Conservation (phyloP, 1,284 basidiomycete genomes). For the Papiliotrema nemorosa region DNA sequence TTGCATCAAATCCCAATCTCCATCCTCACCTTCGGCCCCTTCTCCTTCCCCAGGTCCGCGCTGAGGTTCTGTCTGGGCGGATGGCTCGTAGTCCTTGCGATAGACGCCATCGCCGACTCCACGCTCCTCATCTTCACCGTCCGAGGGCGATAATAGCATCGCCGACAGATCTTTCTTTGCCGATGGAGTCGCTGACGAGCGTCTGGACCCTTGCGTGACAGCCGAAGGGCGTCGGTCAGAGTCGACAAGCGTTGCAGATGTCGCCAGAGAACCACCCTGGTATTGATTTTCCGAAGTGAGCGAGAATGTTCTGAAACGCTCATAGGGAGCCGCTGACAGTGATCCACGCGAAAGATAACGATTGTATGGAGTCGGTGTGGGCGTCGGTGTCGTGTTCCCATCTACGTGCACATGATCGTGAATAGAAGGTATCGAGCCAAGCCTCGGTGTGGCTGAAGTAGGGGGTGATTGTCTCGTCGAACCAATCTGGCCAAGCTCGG, state of each 20-base stretch:
- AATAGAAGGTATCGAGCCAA: too few species aligned
- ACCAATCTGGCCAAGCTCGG: background rate
- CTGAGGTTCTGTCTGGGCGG: background rate
- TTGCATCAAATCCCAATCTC: constrained; percentile 38
- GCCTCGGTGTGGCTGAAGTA: too few species aligned
- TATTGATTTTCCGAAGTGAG: background rate
- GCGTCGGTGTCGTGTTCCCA: background rate
- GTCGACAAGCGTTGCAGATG: background rate
- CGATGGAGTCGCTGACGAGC: background rate
- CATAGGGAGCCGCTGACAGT: background rate
- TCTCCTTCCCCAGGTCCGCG: too few species aligned
- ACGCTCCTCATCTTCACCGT: background rate
- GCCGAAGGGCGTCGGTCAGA: background rate
- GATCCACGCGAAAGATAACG: background rate
- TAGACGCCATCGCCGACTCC: background rate
- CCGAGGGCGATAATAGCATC: too few species aligned
- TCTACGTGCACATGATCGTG: too few species aligned
- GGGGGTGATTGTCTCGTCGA: background rate
- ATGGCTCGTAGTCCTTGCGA: background rate
- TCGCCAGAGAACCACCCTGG: background rate
- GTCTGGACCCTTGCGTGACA: background rate
- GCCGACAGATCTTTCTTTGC: background rate
- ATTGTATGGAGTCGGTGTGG: background rate
- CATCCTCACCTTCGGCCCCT: constrained; percentile 6
- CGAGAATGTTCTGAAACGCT: background rate